Conservation (phyloP, 2,329 filamentous ascomycete genomes). For the Pseudopithomyces chartarum region DNA sequence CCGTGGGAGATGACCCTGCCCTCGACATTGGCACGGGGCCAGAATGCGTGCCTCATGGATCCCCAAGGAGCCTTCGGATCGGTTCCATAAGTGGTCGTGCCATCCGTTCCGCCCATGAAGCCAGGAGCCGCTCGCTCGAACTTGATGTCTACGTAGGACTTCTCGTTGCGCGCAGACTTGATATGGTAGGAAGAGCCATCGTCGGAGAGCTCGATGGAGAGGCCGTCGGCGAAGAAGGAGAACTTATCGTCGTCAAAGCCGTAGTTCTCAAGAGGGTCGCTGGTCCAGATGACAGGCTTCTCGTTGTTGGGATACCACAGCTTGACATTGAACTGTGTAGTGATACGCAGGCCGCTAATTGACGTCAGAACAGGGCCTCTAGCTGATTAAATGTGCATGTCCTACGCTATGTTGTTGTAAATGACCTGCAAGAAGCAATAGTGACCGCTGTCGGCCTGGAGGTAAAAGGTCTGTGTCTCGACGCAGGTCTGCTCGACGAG, state of each 20-base stretch:
- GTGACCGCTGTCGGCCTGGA: slow-evolving; percentile 77
- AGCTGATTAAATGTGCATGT: slow-evolving; percentile 35
- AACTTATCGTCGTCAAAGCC: slow-evolving; percentile 84
- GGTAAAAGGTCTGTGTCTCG: slow-evolving; percentile 94
- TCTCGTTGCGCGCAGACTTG: slow-evolving; percentile 84
- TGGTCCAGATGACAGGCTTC: slow-evolving; percentile 80
- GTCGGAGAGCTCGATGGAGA: slow-evolving; percentile 82
- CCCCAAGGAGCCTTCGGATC: slow-evolving; percentile 89
- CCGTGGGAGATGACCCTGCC: slow-evolving; percentile 84
- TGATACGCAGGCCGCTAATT: slow-evolving; percentile 81
- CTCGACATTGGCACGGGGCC: slow-evolving; percentile 83
- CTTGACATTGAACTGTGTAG: slow-evolving; percentile 93
- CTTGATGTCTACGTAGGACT: slow-evolving; percentile 83
- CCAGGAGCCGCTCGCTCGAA: slow-evolving; percentile 77
- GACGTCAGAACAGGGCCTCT: slow-evolving; percentile 18
- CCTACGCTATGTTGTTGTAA: slow-evolving; percentile 93
- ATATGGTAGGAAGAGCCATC: slow-evolving; percentile 83
- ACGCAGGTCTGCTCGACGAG: slow-evolving; percentile 83
- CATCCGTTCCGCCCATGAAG: slow-evolving; percentile 83
- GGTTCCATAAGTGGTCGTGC: slow-evolving; percentile 83
- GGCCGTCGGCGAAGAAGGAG: slow-evolving; percentile 84
- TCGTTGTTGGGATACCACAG: slow-evolving; percentile 78
- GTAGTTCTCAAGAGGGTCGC: slow-evolving; percentile 76
- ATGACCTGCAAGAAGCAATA: slow-evolving; percentile 87
- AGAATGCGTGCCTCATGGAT: slow-evolving; percentile 88